Evolutionary conservation across 2,329 filamentous ascomycete species (phyloP).

Genomic region (Chrysosphaeria jannelii): DNA sequence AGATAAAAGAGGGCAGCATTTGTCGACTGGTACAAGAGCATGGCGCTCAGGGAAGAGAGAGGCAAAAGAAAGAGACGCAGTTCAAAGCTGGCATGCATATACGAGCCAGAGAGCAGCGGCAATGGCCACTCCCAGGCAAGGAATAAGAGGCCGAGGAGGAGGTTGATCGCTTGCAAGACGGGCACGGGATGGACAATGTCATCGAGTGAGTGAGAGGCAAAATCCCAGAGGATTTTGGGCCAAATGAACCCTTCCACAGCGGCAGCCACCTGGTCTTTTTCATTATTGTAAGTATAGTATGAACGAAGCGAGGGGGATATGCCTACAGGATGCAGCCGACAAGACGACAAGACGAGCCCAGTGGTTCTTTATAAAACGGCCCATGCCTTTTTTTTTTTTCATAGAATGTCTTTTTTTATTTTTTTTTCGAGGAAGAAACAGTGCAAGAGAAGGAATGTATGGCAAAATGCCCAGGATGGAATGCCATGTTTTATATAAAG

Average conservation of each 20-base stretch:
- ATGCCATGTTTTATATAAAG: no score
- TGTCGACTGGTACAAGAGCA: constrained; percentile 71
- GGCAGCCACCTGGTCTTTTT: constrained; percentile 68
- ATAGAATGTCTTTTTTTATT: no score
- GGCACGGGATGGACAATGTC: constrained; percentile 65
- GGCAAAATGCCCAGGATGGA: no score
- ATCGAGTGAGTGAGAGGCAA: constrained; percentile 72
- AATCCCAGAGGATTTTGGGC: constrained; percentile 98
- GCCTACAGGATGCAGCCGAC: constrained; percentile 47
- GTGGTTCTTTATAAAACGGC: constrained; percentile 97
- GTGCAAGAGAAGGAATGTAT: no score
- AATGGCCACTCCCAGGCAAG: constrained; percentile 83
- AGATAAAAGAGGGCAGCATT: constrained; percentile 83
- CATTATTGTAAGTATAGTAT: constrained; percentile 1
- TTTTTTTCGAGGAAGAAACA: no score
- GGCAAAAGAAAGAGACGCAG: constrained; percentile 59
- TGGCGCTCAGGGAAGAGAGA: constrained; percentile 39
- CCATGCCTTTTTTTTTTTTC: no score
- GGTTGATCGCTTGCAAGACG: constrained; percentile 65
- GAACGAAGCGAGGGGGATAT: background rate
- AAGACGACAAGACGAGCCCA: constrained; percentile 87
- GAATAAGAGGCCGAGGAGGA: constrained; percentile 49
- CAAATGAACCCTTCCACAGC: constrained; percentile 79
- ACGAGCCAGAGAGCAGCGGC: constrained; percentile 40
- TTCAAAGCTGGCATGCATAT: constrained; percentile 67